Evolutionary conservation across 2,329 filamentous ascomycete genomes (phyloP), one percentile per base, ranked within the genome.

Genomic region (Lachnellula occidentalis): DNA sequence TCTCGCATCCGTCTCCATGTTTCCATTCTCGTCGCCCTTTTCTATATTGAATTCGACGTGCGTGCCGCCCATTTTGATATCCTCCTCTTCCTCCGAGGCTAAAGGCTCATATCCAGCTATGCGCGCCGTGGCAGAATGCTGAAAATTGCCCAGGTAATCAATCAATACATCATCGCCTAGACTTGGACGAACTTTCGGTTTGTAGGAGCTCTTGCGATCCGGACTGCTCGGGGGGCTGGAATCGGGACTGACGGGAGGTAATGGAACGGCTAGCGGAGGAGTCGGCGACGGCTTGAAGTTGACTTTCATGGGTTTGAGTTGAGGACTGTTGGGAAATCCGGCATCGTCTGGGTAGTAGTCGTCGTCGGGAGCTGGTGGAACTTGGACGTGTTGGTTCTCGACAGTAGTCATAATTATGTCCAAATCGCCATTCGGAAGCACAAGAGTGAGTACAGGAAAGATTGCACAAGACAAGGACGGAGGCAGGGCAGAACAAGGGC

Each of bases 101-200:
- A 88, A 73, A 21, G 80, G 76, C 60, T 76, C 68, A 58, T 73
- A 72, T 59, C 77, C 79, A 54, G 82, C 86, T 65, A 72, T 67
- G 60, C 72, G 73, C 55, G 85, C 84, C 65, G 90, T 79, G 49
- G 90, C 84, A 49, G 80, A 83, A 61, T 76, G 76, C 66, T 83
- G 82, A 65, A 83, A 82, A 66, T 76, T 80, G 63, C 75, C 81
- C 74, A 92, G 78, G 69, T 78, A 76, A 54, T 74, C 72, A 59
- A 92, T 78, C 69, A 92, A 76, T 60, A 89, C 83, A 62, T 77
- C 81, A 78, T 88, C 83, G 63, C 80, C 82, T 67, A 80, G 80
- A 64, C 74, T 81, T 42, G 79, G 53, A 7, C 57, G 59, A 49
- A 48, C 53, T 24, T 59, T 62, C 2, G 56, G 45, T 42, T 59